Base-by-base conservation (phyloP, 371 early-diverging fungal species). In the Dichotomocladium elegans region DNA sequence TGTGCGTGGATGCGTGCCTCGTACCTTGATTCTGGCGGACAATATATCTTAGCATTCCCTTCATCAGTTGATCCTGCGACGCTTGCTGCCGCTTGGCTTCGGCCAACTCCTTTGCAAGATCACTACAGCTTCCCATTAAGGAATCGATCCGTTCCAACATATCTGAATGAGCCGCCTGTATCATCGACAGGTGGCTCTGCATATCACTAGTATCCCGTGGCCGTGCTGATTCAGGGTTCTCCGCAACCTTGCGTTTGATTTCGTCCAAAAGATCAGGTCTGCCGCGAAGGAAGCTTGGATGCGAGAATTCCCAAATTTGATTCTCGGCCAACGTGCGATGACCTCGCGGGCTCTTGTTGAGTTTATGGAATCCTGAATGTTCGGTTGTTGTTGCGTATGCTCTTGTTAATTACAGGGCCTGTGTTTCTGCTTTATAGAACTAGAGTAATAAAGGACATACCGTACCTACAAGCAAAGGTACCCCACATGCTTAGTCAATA, bases 281-380 rank as follows among this genome's bases (percentile, higher is more conserved):
- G 57, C 85, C 85, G 42, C 90, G 83, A 22, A 89, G 51, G 49
- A 94, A 94, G 54, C 88, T 87, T 55, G 87, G 76, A 63, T 94
- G 93, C 47, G 88, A 88, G 66, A 94, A 93, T 70, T 93, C 93
- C 94, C 94, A 94, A 64, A 91, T 84, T 68, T 92, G 92, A 66
- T 90, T 88, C 63, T 90, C 92, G 19, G 88, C 88, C 55, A 82
- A 61, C 12, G 87, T 90, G 41, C 90, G 81, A 61, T 87, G 86
- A 1, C 93, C 93, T 48, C 93, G 80, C 30, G 91, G 90, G 30
- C 88, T 80, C 72, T 90, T 80, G 79, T 87, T 93, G 47, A 90
- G 83, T 61, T 93, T 93, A 79, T 90, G 91, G 66, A 92, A 92
- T 4, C 91, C 93, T n/a, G n/a, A n/a, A n/a, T n/a, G n/a, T n/a